These are phyloP conservation scores for Teratosphaeria viscida DNA, from an alignment of 2,329 filamentous ascomycete species.

Conservation along the genomic window DNA sequence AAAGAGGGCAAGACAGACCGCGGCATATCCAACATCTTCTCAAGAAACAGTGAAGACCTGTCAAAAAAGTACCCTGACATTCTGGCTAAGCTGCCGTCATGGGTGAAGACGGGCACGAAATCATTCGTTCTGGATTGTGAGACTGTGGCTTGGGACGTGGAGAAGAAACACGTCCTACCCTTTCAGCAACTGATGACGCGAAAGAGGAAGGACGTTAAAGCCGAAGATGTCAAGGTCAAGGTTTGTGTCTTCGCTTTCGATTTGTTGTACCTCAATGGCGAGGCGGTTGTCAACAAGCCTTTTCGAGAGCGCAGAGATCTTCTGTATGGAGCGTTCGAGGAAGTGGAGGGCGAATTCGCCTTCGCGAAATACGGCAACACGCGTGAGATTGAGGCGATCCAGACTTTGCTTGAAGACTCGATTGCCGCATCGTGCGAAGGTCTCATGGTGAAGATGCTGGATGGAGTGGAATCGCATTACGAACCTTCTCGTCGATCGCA, in stretches of 20 bases:
- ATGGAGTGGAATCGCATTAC: slow-evolving; percentile 84
- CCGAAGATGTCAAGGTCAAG: slow-evolving; percentile 90
- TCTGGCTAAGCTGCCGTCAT: slow-evolving; percentile 71
- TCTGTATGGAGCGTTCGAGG: slow-evolving; percentile 60
- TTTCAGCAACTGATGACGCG: slow-evolving; percentile 98
- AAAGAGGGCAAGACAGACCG: slow-evolving; percentile 56
- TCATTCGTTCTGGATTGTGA: slow-evolving; percentile 99
- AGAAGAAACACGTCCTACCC: slow-evolving; percentile 87
- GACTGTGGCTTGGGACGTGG: slow-evolving; percentile 92
- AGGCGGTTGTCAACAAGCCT: slow-evolving; percentile 75
- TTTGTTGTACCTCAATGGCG: slow-evolving; percentile 82
- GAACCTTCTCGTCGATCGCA: slow-evolving; percentile 92
- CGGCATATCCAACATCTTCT: slow-evolving; percentile 88
- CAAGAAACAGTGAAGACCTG: slow-evolving; percentile 89
- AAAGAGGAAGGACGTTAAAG: slow-evolving; percentile 93
- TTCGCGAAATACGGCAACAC: slow-evolving; percentile 83
- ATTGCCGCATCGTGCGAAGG: slow-evolving; percentile 95
- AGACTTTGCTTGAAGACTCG: slow-evolving; percentile 82
- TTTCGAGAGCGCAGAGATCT: slow-evolving; percentile 74
- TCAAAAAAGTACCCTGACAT: slow-evolving; percentile 98
- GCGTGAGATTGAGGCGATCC: slow-evolving; percentile 85
- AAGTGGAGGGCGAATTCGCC: slow-evolving; percentile 79
- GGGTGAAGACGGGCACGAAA: slow-evolving; percentile 82
- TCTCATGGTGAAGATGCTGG: slow-evolving; percentile 98
- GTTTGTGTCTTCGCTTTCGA: slow-evolving; percentile 97